These are phyloP conservation scores for Globisporangium spinosum DNA, from an alignment of 352 stramenopile species.

Conservation along the genomic window DNA sequence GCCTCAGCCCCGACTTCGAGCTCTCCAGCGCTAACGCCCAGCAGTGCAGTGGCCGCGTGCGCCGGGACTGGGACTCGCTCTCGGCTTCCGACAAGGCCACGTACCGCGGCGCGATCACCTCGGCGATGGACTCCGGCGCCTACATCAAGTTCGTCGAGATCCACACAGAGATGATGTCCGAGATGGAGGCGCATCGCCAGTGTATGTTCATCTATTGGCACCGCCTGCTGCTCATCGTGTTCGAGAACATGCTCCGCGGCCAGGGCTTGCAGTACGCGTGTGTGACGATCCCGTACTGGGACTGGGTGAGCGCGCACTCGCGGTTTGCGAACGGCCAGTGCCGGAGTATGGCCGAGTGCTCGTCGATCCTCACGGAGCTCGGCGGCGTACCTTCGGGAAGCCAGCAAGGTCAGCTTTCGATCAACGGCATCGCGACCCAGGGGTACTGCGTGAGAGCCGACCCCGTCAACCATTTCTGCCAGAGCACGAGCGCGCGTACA, in stretches of 20 bases:
- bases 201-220: conserved; percentile 57
- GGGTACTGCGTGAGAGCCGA: conserved; percentile 34
- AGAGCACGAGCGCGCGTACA: conserved; percentile 24
- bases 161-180: conserved; percentile 7
- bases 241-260: conserved; percentile 55
- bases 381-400: conserved; percentile 23
- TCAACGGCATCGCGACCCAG: conserved; percentile 23
- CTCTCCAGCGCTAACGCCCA: not conserved
- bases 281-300: conserved; percentile 49
- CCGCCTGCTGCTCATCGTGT: conserved; percentile 40
- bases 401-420: conserved; percentile 22
- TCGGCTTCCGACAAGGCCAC: conserved; percentile 26
- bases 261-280: conserved; percentile 25
- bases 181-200: conserved; percentile 30
- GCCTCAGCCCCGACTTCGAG: not conserved
- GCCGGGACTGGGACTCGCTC: conserved; percentile 32
- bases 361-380: conserved; percentile 33
- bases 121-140: conserved; percentile 24
- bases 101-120: conserved; percentile 25
- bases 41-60: conserved; percentile 25
- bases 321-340: conserved; percentile 5
- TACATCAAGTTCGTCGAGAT: conserved; percentile 21
- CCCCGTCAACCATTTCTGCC: conserved; percentile 47
- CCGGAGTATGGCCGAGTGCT: not conserved
- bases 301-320: conserved; percentile 20